A percentile compares a stretch with the other conserved stretches of the same genome.
Evolutionary conservation across 2,329 filamentous ascomycete species (phyloP).

Genomic region (Beauveria pseudobassiana): DNA sequence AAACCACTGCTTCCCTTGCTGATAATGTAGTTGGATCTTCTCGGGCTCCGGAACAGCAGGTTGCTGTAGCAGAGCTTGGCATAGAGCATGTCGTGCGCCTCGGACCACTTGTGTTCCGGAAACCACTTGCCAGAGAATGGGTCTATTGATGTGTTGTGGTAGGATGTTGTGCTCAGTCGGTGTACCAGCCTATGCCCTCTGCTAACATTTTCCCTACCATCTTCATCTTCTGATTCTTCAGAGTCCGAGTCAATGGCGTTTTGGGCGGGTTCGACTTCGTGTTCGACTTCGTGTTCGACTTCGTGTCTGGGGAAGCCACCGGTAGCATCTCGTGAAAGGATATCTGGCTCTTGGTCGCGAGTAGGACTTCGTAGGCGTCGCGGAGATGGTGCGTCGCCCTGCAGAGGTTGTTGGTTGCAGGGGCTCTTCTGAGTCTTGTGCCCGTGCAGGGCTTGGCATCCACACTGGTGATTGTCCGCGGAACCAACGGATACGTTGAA

Average conservation of each 20-base stretch:
- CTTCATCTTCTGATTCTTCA: constrained; percentile 12
- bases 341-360: neutral
- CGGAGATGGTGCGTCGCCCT: neutral
- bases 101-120: constrained; percentile 47
- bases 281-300: constrained; percentile 6
- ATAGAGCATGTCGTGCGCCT: constrained; percentile 50
- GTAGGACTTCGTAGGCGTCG: neutral
- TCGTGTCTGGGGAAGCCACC: no score
- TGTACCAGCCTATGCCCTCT: constrained; percentile 21
- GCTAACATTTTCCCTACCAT: constrained; percentile 10
- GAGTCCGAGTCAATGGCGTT: constrained; percentile 16
- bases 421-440: constrained; percentile 13
- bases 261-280: constrained; percentile 9
- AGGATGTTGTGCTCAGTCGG: constrained; percentile 38
- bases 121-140: constrained; percentile 48
- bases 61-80: constrained; percentile 54
- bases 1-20: constrained; percentile 48
- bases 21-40: constrained; percentile 52
- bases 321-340: neutral
- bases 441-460: constrained; percentile 13
- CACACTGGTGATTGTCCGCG: constrained; percentile 30
- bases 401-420: neutral
- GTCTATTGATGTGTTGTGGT: constrained; percentile 38
- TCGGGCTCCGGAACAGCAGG: constrained; percentile 46
- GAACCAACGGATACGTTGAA: constrained; percentile 45